Base-by-base conservation (phyloP, 106 monocot genomes). In the Vanilla planifolia region DNA sequence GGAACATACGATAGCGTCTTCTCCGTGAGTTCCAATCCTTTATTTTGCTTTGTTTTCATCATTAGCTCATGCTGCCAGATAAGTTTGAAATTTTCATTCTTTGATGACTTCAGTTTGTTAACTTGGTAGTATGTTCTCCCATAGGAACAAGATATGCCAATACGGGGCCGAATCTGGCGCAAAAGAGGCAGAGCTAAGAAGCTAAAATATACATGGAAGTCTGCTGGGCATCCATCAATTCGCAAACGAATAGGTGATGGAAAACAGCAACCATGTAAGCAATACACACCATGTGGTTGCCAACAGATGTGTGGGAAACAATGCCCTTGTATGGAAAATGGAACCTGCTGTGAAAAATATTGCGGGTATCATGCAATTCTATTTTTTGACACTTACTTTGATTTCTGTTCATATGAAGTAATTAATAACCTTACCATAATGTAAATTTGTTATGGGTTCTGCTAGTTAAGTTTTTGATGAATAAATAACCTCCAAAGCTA, bases 301-400 rank as follows among this genome's bases (percentile, higher is more conserved):
- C 81, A 69, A 63, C 91, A 70, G 61, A 79, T 79, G 72, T 98
- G 98, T 69, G 84, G 84, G 16, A 98, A 98, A 61, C 69, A 92
- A 39, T 98, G 98, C 65, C 73, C 98, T 51, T 98, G 98, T 71
- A 71, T 82, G 69, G 51, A 79, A 21, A 85, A 92, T 73, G 81
- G 80, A 65, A 98, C 87, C 46, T 98, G 98, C 67, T 98, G 98
- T 52, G 98, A 98, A 68, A 98, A 98, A 56, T 98, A 98, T 46
- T 98, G 98, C 59, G 92, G 88, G 98, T 98, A 85, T 50, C 71
- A 34, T 57, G 17, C 57, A 57, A 21, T 35, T 4, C 55, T 33
- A 16, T 32, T 35, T 57, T 8, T 7, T 14, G 7, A 37, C 37
- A 37, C 37, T n/a, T n/a, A n/a, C n/a, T n/a, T n/a, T n/a, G n/a